A percentile compares a stretch with the other conserved stretches of the same genome.
phyloP scores from a whole-genome alignment of 139 green algal genomes.

The Chlorella sorokiniana region DNA sequence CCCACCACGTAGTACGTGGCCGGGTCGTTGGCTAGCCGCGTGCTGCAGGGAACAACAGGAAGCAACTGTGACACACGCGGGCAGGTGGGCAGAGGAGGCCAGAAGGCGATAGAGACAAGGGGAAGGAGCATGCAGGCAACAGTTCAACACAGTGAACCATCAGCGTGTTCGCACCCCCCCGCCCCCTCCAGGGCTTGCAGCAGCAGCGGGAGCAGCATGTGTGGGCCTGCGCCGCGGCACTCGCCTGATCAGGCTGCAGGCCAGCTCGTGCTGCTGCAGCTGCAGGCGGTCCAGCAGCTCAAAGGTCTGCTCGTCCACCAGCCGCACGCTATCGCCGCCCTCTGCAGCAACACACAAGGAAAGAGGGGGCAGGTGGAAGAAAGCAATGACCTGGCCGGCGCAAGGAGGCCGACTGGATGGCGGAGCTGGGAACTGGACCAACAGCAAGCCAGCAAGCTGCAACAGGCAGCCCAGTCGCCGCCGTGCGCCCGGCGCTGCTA shows the following conservation, averaged over 20 bases:
- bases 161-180: no score
- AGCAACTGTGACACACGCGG: conserved; percentile 7
- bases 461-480: background rate
- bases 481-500: no score
- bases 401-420: background rate
- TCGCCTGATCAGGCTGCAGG: conserved; percentile 57
- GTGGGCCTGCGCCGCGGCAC: no score
- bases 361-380: background rate
- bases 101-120: background rate
- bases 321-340: conserved; percentile 52
- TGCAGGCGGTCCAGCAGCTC: conserved; percentile 66
- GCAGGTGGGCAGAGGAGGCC: background rate
- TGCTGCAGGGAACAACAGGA: conserved; percentile 32
- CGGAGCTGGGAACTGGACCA: background rate
- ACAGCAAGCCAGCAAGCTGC: background rate
- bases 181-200: no score
- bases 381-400: background rate
- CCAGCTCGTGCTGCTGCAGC: conserved; percentile 71
- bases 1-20: conserved; percentile 84
- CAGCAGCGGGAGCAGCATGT: no score
- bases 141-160: background rate
- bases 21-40: conserved; percentile 54
- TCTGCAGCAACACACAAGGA: background rate
- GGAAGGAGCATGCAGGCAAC: background rate
- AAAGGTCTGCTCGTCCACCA: conserved; percentile 83